Evolutionary conservation across 768 basidiomycete genomes (phyloP).

Genomic region (Galerina sulciceps): DNA sequence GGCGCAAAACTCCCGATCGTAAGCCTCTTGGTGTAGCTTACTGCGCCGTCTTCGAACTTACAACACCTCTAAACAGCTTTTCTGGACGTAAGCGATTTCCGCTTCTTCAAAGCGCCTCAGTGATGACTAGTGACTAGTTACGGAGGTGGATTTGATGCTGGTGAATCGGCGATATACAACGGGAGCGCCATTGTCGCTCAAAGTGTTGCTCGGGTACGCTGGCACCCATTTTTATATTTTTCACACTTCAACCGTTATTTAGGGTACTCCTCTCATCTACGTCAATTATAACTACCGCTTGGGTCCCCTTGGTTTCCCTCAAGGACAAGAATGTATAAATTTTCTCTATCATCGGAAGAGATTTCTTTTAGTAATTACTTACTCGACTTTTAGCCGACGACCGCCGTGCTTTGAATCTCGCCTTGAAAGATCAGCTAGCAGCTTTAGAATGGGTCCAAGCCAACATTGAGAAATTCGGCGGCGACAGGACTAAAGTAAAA

Average conservation of each 20-base stretch:
- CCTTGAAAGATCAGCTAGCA: constrained; percentile 46
- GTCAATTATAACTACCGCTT: constrained; percentile 47
- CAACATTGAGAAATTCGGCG: constrained; percentile 64
- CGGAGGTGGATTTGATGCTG: constrained; percentile 36
- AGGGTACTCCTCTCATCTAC: constrained; percentile 48
- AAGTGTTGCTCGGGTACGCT: constrained; percentile 37
- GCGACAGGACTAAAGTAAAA: constrained; percentile 41
- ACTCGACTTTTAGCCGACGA: constrained; percentile 29
- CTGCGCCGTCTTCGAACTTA: not conserved
- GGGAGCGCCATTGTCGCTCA: constrained; percentile 39
- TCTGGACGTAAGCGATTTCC: constrained; percentile 38
- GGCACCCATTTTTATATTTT: not conserved
- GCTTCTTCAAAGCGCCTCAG: not conserved
- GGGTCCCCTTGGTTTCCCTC: constrained; percentile 49
- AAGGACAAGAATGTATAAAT: constrained; percentile 37
- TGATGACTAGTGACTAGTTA: constrained; percentile 24
- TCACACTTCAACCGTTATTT: not conserved
- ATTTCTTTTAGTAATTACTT: not conserved
- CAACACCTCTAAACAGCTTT: constrained; percentile 35
- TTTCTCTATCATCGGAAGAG: not conserved
- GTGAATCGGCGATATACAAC: constrained; percentile 32
- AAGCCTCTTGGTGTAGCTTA: constrained; percentile 11
- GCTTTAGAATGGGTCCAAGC: constrained; percentile 61
- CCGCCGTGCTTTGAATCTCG: constrained; percentile 46
- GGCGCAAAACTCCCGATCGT: constrained; percentile 43